Evolutionary conservation across 75 land plant genomes (phyloP).

Genomic region (Cryptomeria japonica): DNA sequence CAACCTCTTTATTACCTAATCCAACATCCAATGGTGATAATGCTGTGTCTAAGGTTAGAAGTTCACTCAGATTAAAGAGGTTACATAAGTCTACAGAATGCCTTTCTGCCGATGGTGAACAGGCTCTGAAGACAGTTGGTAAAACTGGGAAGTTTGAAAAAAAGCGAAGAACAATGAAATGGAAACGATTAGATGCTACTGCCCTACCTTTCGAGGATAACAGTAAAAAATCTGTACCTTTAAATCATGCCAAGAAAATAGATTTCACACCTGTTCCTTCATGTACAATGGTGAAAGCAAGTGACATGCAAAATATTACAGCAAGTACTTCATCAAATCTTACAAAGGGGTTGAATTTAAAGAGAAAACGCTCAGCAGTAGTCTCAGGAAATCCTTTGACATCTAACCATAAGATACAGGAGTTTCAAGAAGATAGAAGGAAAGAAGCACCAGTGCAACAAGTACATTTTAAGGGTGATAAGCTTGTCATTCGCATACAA

Average conservation of each 20-base stretch:
- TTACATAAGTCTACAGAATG: neutral
- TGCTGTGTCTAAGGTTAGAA: constrained; percentile 18
- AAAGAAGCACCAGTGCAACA: constrained; percentile 13
- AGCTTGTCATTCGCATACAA: constrained; percentile 35
- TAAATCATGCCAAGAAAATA: neutral
- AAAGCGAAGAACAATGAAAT: constrained; percentile 30
- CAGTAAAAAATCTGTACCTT: neutral
- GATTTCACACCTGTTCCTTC: neutral
- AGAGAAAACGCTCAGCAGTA: constrained; percentile 19
- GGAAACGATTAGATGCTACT: constrained; percentile 34
- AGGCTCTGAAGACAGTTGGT: neutral
- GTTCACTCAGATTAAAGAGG: constrained; percentile 28
- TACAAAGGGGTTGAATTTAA: constrained; percentile 1
- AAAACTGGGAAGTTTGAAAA: constrained; percentile 19
- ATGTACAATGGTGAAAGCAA: neutral
- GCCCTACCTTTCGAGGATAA: neutral
- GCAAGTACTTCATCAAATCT: constrained; percentile 5
- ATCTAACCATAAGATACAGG: neutral
- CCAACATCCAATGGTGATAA: constrained; percentile 27
- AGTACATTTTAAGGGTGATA: constrained; percentile 19
- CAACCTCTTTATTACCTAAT: constrained; percentile 20
- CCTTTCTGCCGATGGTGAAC: constrained; percentile 7
- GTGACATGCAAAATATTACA: neutral
- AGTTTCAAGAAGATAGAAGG: constrained; percentile 9
- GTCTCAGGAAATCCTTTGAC: constrained; percentile 6